Conservation (phyloP, 2,329 filamentous ascomycete species). For the Diaporthe longicolla region DNA sequence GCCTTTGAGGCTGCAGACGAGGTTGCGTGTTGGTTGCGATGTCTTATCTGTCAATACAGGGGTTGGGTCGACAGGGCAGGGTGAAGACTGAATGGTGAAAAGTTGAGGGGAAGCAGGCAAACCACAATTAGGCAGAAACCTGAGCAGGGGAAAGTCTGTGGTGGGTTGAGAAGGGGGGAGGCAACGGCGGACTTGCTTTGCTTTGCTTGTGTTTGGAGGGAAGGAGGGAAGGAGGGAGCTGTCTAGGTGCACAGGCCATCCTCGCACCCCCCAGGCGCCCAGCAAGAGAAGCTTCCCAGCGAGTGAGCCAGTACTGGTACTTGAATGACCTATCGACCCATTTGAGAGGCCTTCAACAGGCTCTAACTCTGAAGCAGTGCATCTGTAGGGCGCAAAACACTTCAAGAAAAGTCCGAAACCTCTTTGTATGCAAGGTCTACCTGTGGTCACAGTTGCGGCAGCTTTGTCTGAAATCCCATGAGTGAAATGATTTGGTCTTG, state of each 20-base stretch:
- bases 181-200: background rate
- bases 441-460: no score
- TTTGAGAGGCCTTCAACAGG: background rate
- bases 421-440: no score
- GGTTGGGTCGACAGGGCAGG: background rate
- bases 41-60: background rate
- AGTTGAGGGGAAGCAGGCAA: background rate
- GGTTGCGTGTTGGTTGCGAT: background rate
- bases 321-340: no score
- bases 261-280: no score
- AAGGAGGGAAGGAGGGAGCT: background rate
- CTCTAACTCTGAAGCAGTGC: background rate
- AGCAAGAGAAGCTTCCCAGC: no score
- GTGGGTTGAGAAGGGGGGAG: background rate
- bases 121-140: background rate
- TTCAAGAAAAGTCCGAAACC: no score
- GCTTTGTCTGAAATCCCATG: no score
- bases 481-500: no score
- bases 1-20: background rate
- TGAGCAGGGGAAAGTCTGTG: background rate
- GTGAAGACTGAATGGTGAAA: no score
- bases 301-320: no score
- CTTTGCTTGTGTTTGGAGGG: background rate
- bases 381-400: background rate
- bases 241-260: background rate